Conservation (phyloP, 2,329 filamentous ascomycete genomes). For the Ophiocordyceps polyrhachis-furcata region DNA sequence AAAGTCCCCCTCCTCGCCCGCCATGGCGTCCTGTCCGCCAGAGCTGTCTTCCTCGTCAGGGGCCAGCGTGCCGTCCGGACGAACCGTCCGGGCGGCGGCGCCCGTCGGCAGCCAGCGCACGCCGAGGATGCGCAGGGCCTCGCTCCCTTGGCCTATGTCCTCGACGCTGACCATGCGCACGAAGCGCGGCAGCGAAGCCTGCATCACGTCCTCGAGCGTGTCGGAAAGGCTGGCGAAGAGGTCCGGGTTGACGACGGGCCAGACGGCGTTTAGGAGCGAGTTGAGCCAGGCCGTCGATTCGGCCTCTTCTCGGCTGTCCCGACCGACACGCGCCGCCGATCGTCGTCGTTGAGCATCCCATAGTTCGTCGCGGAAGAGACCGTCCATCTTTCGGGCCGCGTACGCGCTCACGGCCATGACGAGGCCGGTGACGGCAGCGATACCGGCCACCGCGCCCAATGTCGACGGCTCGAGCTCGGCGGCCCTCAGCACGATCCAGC, state of each 20-base stretch:
- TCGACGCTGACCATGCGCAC: slow-evolving; percentile 60
- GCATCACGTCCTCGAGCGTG: slow-evolving; percentile 64
- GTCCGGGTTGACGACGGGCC: slow-evolving; percentile 60
- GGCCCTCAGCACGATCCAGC: slow-evolving; percentile 2
- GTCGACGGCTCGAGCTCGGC: background rate
- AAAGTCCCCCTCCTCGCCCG: slow-evolving; percentile 61
- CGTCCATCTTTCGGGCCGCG: slow-evolving; percentile 40
- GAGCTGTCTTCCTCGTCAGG: slow-evolving; percentile 9
- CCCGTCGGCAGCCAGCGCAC: slow-evolving; percentile 55
- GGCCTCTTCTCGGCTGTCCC: slow-evolving; percentile 22
- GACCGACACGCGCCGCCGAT: slow-evolving; percentile 20
- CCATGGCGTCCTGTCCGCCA: slow-evolving; percentile 38
- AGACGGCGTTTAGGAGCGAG: slow-evolving; percentile 45
- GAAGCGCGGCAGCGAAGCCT: slow-evolving; percentile 49
- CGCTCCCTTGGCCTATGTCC: slow-evolving; percentile 57
- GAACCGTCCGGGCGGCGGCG: slow-evolving; percentile 44
- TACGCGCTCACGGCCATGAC: slow-evolving; percentile 34
- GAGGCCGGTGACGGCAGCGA: slow-evolving; percentile 13
- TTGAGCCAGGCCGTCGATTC: slow-evolving; percentile 60
- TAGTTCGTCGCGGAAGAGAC: slow-evolving; percentile 48
- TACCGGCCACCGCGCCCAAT: background rate
- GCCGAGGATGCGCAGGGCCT: slow-evolving; percentile 50
- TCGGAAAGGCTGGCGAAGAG: slow-evolving; percentile 51
- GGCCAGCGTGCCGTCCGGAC: slow-evolving; percentile 33
- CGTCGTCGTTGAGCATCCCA: slow-evolving; percentile 46